These are phyloP conservation scores for Dendryphion nanum DNA, from an alignment of 2,329 filamentous ascomycete species.

Conservation along the genomic window DNA sequence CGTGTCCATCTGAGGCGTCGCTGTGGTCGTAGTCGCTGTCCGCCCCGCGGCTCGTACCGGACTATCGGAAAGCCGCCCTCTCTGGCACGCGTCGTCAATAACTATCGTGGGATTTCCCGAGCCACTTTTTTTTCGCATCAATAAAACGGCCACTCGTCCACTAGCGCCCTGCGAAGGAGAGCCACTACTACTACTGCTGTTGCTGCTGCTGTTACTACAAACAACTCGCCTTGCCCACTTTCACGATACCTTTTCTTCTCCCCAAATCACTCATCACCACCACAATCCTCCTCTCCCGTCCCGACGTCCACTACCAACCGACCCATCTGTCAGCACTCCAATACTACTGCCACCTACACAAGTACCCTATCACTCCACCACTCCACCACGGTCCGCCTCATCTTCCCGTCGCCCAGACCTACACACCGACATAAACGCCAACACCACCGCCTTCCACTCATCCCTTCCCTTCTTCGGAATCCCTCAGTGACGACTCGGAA, in stretches of 20 bases:
- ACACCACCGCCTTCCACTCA: not conserved
- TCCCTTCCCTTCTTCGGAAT: not conserved
- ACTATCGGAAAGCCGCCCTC: not conserved
- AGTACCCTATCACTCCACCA: no score
- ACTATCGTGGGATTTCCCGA: not conserved
- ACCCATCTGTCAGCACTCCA: no score
- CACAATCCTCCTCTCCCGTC: no score
- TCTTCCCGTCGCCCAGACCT: no score
- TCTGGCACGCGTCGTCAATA: no score
- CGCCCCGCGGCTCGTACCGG: not conserved
- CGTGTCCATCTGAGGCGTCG: not conserved
- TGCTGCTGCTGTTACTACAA: no score
- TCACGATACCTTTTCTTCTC: not conserved
- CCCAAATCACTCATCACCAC: no score
- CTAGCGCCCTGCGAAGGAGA: no score
- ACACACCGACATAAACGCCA: no score
- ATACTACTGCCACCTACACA: no score
- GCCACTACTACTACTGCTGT: not conserved
- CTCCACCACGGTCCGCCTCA: no score
- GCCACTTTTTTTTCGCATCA: not conserved
- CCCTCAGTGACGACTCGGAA: not conserved
- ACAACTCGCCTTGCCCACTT: not conserved
- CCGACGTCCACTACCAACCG: no score
- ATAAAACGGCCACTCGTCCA: not conserved
- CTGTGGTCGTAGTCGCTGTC: not conserved